Conservation (phyloP, 345 rosid species). For the Linum tenue region DNA sequence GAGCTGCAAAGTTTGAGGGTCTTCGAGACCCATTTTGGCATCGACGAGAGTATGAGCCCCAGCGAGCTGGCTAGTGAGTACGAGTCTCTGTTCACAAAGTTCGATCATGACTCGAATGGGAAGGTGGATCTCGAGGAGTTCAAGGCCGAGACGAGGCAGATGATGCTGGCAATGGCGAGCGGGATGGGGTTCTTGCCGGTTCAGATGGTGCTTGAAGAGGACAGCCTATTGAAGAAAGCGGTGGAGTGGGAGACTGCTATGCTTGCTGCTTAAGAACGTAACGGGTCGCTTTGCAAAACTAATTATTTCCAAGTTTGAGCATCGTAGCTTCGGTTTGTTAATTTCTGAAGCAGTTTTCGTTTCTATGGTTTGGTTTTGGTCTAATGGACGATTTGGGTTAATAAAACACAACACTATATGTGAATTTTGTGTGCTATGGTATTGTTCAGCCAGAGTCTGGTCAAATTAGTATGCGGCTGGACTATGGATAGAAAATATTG, state of each 20-base stretch:
- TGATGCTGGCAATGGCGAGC: slow-evolving; percentile 41
- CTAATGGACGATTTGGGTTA: too few species aligned
- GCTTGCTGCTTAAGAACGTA: not conserved
- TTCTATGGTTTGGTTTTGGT: too few species aligned
- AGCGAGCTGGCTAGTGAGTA: slow-evolving; percentile 22
- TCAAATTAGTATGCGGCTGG: too few species aligned
- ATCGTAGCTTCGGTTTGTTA: too few species aligned
- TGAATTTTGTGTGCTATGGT: too few species aligned
- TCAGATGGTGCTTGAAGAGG: slow-evolving; percentile 43
- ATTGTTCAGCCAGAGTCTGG: too few species aligned
- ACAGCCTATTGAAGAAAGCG: slow-evolving; percentile 37
- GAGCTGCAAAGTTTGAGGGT: slow-evolving; percentile 36
- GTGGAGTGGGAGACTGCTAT: slow-evolving; percentile 31
- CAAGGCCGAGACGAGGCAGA: slow-evolving; percentile 33
- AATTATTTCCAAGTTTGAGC: too few species aligned
- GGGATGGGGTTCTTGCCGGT: slow-evolving; percentile 43
- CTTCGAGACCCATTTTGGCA: slow-evolving; percentile 32
- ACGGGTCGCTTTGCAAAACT: too few species aligned
- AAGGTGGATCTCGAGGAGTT: slow-evolving; percentile 36
- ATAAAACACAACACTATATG: too few species aligned
- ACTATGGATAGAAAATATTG: too few species aligned
- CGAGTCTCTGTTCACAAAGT: slow-evolving; percentile 23
- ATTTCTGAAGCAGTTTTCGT: too few species aligned
- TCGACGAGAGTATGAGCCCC: slow-evolving; percentile 23
- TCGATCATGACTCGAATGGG: slow-evolving; percentile 36